phyloP scores from a whole-genome alignment of 371 early-diverging fungal genomes.

The Coelomomyces lativittatus region DNA sequence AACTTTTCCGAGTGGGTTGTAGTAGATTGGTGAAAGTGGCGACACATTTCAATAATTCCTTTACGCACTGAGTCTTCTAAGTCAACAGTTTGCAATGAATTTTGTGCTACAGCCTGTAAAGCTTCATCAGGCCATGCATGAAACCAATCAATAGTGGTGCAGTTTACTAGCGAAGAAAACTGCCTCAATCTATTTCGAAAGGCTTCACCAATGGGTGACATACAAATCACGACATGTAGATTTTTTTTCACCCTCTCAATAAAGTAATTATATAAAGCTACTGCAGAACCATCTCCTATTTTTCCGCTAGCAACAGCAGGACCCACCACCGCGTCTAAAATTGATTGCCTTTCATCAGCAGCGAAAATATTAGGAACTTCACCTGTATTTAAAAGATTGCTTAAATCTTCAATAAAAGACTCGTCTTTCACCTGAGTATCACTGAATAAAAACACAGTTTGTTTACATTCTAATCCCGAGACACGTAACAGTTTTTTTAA shows the following conservation, averaged over 20 bases:
- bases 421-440: conserved; percentile 39
- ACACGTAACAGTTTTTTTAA: conserved; percentile 21
- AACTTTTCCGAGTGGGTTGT: conserved; percentile 20
- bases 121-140: conserved; percentile 44
- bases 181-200: conserved; percentile 33
- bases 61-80: conserved; percentile 7
- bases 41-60: conserved; percentile 21
- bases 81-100: conserved; percentile 21
- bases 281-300: conserved; percentile 10
- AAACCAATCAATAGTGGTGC: conserved; percentile 47
- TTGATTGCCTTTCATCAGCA: conserved; percentile 27
- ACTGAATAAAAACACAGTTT: conserved; percentile 25
- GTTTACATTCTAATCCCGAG: conserved; percentile 27
- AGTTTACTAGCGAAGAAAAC: conserved; percentile 44
- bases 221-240: conserved; percentile 36
- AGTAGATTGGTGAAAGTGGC: conserved; percentile 25
- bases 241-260: conserved; percentile 13
- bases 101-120: conserved; percentile 27
- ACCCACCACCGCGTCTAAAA: conserved; percentile 23
- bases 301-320: conserved; percentile 19
- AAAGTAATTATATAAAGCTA: conserved; percentile 25
- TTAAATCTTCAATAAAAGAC: conserved; percentile 30
- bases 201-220: conserved; percentile 43
- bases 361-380: conserved; percentile 43
- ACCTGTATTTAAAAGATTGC: conserved; percentile 36